Conservation (phyloP, 2,329 filamentous ascomycete genomes). For the Botrytis sinoallii region DNA sequence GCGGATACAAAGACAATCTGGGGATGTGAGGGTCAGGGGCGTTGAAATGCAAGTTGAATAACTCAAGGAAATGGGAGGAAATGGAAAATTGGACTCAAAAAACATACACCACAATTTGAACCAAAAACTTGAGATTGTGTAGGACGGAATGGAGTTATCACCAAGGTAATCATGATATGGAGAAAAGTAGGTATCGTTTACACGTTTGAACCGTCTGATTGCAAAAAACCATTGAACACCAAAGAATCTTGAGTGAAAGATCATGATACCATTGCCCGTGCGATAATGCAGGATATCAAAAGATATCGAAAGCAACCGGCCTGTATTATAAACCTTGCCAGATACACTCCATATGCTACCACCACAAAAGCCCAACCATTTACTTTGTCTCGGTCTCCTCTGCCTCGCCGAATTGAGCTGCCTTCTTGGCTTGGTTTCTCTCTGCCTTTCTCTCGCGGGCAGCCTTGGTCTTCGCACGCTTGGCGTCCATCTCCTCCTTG, state of each 20-base stretch:
- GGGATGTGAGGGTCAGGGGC: neutral
- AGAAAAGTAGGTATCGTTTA: conserved; percentile 14
- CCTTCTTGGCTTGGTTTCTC: conserved; percentile 87
- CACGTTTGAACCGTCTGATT: conserved; percentile 20
- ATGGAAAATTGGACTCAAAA: neutral
- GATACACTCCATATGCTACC: conserved; percentile 38
- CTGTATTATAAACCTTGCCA: conserved; percentile 37
- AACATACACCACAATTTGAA: neutral
- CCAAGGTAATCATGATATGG: neutral
- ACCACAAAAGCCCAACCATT: conserved; percentile 33
- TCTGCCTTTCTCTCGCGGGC: conserved; percentile 97
- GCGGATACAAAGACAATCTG: neutral
- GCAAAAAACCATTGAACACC: conserved; percentile 22
- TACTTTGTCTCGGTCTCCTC: conserved; percentile 45
- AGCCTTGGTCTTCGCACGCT: conserved; percentile 99
- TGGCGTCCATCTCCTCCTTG: conserved; percentile 99
- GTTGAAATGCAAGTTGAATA: neutral
- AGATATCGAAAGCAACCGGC: conserved; percentile 37
- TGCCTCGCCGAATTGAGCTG: conserved; percentile 73
- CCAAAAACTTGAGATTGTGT: neutral
- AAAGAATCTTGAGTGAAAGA: conserved; percentile 25
- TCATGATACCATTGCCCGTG: conserved; percentile 40
- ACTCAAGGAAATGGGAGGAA: neutral
- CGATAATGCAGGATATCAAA: conserved; percentile 38
- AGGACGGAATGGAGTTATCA: neutral